phyloP scores from a whole-genome alignment of 1,139 yeast species.

The Trichomonascaceae sp. region DNA sequence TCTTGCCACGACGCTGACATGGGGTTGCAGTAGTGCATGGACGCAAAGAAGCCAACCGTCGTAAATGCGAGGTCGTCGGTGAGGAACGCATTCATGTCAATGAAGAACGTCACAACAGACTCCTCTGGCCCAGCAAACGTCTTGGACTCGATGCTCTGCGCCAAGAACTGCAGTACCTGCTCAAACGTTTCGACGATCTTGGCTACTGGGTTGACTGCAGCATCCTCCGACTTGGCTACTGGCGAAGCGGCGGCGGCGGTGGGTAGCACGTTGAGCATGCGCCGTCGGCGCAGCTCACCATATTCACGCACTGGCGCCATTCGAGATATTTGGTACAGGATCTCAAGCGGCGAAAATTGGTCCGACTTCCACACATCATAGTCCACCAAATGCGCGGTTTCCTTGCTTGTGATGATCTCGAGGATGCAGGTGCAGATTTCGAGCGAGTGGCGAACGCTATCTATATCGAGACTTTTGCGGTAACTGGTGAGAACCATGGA shows the following conservation, averaged over 20 bases:
- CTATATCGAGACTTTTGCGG: constrained; percentile 14
- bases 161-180: constrained; percentile 11
- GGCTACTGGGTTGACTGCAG: no score
- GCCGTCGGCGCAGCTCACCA: neutral
- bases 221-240: no score
- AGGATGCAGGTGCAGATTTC: constrained; percentile 18
- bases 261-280: neutral
- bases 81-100: constrained; percentile 29
- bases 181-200: constrained; percentile 10
- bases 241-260: neutral
- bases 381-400: constrained; percentile 14
- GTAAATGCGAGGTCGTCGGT: constrained; percentile 29
- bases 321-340: constrained; percentile 11
- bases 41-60: constrained; percentile 35
- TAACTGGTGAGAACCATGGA: constrained; percentile 16
- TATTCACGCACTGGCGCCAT: constrained; percentile 3
- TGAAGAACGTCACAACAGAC: constrained; percentile 32
- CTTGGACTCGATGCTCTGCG: constrained; percentile 9
- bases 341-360: constrained; percentile 32
- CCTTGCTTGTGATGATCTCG: constrained; percentile 13
- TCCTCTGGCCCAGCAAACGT: constrained; percentile 34
- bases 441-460: constrained; percentile 16
- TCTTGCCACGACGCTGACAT: constrained; percentile 41
- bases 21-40: constrained; percentile 42
- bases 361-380: constrained; percentile 38